Evolutionary conservation across 2,329 filamentous ascomycete species (phyloP), one percentile per base, ranked within the genome.

Genomic region (Lasiodiplodia gonubiensis): DNA sequence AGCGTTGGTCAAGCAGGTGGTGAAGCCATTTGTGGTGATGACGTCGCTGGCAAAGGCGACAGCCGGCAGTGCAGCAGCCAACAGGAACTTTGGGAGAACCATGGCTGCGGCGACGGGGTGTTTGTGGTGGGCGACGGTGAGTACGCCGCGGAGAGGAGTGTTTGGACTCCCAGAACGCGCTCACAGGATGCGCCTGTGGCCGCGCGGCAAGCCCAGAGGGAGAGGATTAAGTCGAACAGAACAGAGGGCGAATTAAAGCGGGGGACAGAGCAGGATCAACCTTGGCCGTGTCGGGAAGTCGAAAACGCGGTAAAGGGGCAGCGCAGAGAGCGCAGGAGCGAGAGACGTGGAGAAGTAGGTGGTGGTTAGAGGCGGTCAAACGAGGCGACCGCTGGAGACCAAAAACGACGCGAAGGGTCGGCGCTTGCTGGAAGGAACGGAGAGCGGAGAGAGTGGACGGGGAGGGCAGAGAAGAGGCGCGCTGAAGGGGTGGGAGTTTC

Each of bases 21-120:
- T 88, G 81, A 95, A 97, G 68, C 93, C 92, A 70, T 86, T 87
- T 27, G 94, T 97, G 76, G 90, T 87, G 68, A 99, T 86, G 68
- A 96, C 83, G 72, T 94, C 89, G 69, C 82, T 85, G 67, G 87
- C 92, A 68, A 91, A 76, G 65, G 86, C 90, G 68, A 83, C 80
- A 72, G 79, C 74, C 48, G 78, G 78, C 14, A 68, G 64, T 51
- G 76, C 75, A 5, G 76, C 76, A 42, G 75, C 76, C 57, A 79
- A 70, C 69, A 80, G 71, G 72, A 79, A 67, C 33, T 77, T 76
- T n/a, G 77, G 74, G 27, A 76, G 75, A 66, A 79, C 75, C 77
- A 79, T 79, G 63, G 74, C 69, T 51, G 77, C 74, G 51, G 51
- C 14, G 35, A 23, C 37, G 59, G 16, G 42, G 64, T 37, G 25